Evolutionary conservation across 805 yeast species (phyloP), one percentile per base, ranked within the genome.

Genomic region (Candida alai): DNA sequence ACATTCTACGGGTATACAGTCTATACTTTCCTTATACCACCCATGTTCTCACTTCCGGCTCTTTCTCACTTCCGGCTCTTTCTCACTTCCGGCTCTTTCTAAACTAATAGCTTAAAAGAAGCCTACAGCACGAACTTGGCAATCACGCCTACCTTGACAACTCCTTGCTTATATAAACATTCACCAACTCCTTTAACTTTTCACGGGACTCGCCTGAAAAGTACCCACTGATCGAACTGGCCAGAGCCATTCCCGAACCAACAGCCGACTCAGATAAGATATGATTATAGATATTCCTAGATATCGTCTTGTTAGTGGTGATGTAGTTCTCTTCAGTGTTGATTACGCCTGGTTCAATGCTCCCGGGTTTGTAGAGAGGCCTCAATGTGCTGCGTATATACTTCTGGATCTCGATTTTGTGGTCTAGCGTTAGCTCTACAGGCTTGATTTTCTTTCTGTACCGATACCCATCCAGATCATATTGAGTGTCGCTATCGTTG

Each of bases 221-320:
- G n/a, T 44, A 40, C 8, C 41, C 39, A 8, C 40, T 43, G 11
- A 49, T 30, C 6, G 31, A 18, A 4, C 27, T 31, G 6, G 27
- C 21, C 14, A 41, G 44, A 18, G 21, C 19, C 4, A 40, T 30
- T 4, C 38, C 37, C n/a, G 30, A 24, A 26, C 36, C 36, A 43
- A 30, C n/a, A 43, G 18, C 19, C 49, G 30, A 12, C 13, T 20
- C 29, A 25, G 24, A 29, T n/a, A 40, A 20, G 4, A 65, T 49
- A 5, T 54, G 48, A 13, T 57, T 56, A 51, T 85, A 84, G 13
- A 83, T 52, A 27, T 61, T 59, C 34, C 85, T 65, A 10, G 89
- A 80, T 5, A 83, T 78, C 3, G 58, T 58, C 57, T 74, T 75
- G 56, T 84, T 84, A 35, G 84, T 67, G 11, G 52, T 54, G 3